Conservation (phyloP, 495 filamentous ascomycete species). For the Baudoinia panamericana region DNA sequence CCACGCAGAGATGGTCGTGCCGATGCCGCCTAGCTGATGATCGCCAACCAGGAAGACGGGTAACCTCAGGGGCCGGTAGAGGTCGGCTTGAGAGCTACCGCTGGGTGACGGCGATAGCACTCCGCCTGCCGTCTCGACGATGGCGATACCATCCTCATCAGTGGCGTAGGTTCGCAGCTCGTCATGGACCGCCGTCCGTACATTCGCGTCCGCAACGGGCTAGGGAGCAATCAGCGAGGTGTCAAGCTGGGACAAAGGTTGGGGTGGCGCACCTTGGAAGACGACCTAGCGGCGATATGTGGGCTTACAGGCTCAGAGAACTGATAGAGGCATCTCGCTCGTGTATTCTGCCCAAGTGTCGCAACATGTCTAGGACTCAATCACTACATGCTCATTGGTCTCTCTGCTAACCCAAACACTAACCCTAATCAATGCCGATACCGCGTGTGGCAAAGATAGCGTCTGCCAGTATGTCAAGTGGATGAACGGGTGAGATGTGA, state of each 20-base stretch:
- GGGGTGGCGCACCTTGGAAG: conserved; percentile 4
- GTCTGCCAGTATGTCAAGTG: not conserved
- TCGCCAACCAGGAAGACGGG: conserved; percentile 64
- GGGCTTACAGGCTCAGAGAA: conserved; percentile 61
- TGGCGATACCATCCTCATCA: conserved; percentile 32
- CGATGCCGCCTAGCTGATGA: conserved; percentile 58
- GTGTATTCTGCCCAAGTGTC: conserved; percentile 38
- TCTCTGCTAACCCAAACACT: conserved; percentile 3
- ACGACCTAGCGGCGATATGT: conserved; percentile 46
- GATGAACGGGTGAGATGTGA: conserved; percentile 4
- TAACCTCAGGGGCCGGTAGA: conserved; percentile 55
- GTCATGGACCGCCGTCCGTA: conserved; percentile 36
- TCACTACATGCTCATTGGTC: too few species aligned
- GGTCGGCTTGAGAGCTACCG: conserved; percentile 60
- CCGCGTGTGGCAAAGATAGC: not conserved
- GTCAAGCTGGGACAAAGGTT: not conserved
- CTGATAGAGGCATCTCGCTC: conserved; percentile 51
- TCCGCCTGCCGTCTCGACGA: conserved; percentile 68
- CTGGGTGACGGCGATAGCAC: conserved; percentile 61
- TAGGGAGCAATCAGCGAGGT: conserved; percentile 2
- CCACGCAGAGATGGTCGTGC: conserved; percentile 58
- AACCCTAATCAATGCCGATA: conserved; percentile 2
- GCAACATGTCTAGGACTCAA: conserved; percentile 42
- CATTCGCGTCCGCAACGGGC: conserved; percentile 36
- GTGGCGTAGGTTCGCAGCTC: conserved; percentile 35